Percentiles rank a stretch among this genome's conserved stretches.
These are phyloP conservation scores for Fagopyrum tataricum DNA, from an alignment of 148 eudicot genomes.

Conservation along the genomic window DNA sequence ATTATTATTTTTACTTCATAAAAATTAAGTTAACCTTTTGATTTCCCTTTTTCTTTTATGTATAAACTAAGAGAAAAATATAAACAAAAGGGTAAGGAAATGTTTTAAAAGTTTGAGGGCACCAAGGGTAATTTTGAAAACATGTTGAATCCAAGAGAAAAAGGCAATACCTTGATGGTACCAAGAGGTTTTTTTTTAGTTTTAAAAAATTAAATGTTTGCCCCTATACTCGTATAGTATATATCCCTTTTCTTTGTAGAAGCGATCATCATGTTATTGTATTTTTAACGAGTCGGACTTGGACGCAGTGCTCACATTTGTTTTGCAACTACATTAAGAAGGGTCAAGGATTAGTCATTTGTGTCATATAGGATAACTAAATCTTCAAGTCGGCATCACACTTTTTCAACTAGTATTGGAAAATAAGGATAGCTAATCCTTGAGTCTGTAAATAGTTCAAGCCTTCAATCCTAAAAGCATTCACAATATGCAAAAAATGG, in stretches of 20 bases:
- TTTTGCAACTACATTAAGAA: neutral
- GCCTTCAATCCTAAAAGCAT: neutral
- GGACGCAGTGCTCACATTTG: neutral
- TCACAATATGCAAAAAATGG: neutral
- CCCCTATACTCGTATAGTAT: too few relatives aligned
- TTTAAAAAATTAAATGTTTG: too few relatives aligned
- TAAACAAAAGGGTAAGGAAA: too few relatives aligned
- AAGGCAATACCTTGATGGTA: too few relatives aligned
- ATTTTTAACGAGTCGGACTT: neutral
- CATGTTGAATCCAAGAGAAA: too few relatives aligned
- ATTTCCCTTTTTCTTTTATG: too few relatives aligned
- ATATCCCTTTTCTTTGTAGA: neutral
- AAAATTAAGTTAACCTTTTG: too few relatives aligned
- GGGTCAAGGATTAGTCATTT: neutral
- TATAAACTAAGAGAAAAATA: too few relatives aligned
- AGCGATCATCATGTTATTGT: neutral
- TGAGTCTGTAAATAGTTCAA: neutral
- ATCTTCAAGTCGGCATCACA: neutral
- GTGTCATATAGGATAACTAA: neutral
- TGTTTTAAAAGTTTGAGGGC: too few relatives aligned
- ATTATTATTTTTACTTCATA: too few relatives aligned
- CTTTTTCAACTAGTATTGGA: neutral
- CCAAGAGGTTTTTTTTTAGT: too few relatives aligned
- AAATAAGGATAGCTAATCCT: neutral
- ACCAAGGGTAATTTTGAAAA: too few relatives aligned